These are phyloP conservation scores for Posidonia australis DNA, from an alignment of 106 monocot species.

Conservation along the genomic window DNA sequence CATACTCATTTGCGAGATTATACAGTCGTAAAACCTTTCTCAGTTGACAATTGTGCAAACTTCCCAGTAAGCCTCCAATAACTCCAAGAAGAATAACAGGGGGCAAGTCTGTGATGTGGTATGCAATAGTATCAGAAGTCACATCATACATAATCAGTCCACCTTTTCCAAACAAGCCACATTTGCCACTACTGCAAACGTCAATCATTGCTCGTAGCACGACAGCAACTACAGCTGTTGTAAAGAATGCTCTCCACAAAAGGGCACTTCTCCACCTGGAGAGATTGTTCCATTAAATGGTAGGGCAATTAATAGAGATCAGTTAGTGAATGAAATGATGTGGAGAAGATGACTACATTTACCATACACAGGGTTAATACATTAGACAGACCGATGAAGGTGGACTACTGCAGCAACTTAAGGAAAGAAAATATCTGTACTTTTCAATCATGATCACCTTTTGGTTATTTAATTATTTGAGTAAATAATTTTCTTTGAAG, in stretches of 20 bases:
- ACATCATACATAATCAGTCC: conserved; percentile 86
- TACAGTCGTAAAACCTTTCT: conserved; percentile 52
- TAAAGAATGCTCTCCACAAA: conserved; percentile 80
- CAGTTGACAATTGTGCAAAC: conserved; percentile 60
- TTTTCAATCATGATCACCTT: no score
- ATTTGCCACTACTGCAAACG: conserved; percentile 63
- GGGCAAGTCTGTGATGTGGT: conserved; percentile 49
- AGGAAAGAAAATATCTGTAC: no score
- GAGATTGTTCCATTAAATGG: not conserved
- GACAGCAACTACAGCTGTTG: conserved; percentile 70
- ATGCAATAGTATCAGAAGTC: conserved; percentile 36
- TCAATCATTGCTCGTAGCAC: conserved; percentile 61
- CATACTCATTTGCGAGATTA: conserved; percentile 55
- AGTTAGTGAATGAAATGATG: not conserved
- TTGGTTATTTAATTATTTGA: no score
- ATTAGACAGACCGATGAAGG: no score
- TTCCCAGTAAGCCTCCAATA: conserved; percentile 70
- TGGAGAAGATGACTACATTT: not conserved
- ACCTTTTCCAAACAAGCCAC: conserved; percentile 77
- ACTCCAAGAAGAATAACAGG: conserved; percentile 65
- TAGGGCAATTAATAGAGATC: not conserved
- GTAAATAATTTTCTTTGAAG: no score
- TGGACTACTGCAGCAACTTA: no score
- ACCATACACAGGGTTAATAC: not conserved
- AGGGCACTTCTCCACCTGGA: conserved; percentile 60